A percentile compares a stretch with the other conserved stretches of the same genome.
Evolutionary conservation across 2,329 filamentous ascomycete species (phyloP).

Genomic region (Ophiosphaerella herpotricha): DNA sequence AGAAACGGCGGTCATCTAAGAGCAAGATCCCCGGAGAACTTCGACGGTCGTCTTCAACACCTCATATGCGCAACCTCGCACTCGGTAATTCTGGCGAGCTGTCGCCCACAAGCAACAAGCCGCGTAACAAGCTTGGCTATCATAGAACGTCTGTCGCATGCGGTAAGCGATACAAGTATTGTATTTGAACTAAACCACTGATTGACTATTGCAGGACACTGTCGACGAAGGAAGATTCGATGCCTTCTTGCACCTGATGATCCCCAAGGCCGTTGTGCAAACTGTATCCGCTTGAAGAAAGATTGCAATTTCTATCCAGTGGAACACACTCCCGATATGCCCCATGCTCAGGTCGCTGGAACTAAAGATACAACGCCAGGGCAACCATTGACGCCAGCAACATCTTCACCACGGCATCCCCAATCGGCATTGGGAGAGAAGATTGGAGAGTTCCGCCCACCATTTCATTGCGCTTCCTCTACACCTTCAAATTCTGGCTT

Average conservation of each 20-base stretch:
- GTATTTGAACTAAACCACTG: slow-evolving; percentile 11
- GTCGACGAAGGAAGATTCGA: slow-evolving; percentile 89
- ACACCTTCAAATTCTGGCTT: slow-evolving; percentile 24
- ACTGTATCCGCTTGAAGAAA: slow-evolving; percentile 92
- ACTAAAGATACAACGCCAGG: slow-evolving; percentile 52
- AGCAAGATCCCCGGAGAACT: slow-evolving; percentile 47
- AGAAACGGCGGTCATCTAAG: slow-evolving; percentile 47
- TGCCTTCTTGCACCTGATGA: slow-evolving; percentile 80
- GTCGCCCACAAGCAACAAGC: slow-evolving; percentile 64
- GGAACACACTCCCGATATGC: slow-evolving; percentile 67
- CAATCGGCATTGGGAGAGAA: slow-evolving; percentile 31
- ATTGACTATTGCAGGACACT: slow-evolving; percentile 68
- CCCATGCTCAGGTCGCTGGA: slow-evolving; percentile 48
- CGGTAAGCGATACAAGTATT: slow-evolving; percentile 66
- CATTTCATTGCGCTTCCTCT: slow-evolving; percentile 23
- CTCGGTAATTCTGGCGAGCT: slow-evolving; percentile 47
- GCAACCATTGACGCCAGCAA: slow-evolving; percentile 51
- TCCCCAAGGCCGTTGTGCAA: slow-evolving; percentile 76
- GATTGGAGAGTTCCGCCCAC: slow-evolving; percentile 38
- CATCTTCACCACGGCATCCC: slow-evolving; percentile 53
- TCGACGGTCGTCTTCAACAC: slow-evolving; percentile 52
- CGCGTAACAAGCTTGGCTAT: slow-evolving; percentile 91
- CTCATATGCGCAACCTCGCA: slow-evolving; percentile 52
- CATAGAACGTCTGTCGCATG: slow-evolving; percentile 94
- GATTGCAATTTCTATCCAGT: slow-evolving; percentile 93